Base-by-base conservation (phyloP, 352 stramenopile genomes). In the Phytophthora pisi region DNA sequence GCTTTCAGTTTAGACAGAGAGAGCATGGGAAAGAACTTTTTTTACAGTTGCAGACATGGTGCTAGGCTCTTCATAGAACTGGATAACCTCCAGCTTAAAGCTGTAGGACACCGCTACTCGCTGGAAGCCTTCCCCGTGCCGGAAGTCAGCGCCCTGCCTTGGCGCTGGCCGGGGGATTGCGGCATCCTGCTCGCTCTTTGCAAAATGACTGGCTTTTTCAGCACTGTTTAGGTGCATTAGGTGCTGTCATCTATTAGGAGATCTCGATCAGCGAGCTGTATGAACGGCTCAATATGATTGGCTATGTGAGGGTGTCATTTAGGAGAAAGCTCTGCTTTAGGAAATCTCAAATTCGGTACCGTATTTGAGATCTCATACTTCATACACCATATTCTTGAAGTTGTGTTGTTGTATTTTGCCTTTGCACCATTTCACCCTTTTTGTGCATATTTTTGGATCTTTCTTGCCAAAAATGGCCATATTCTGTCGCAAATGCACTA, bases 41-140 rank as follows among this genome's bases (percentile, higher is more conserved):
- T 45, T 45, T 18, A 58, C 49, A 16, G 26, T 63, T 4, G 16
- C n/a, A 5, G n/a, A 40, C 40, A 61, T 61, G 9, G 13, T 40
- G 13, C n/a, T 20, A 34, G 18, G 2, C n/a, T 9, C 45, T 49
- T 63, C 3, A 45, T 63, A 20, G 20, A 18, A 61, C 15, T n/a
- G 46, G 51, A 68, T n/a, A 1, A 63, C 36, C 0, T 47, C 23
- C 2, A 57, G 36, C 16, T 68, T 68, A n/a, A 46, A 36, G 6
- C 38, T 13, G 26, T 63, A 63, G 0, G 61, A 63, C n/a, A 61
- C 45, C 30, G 53, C 61, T 3, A 38, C 49, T 7, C 46, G 60
- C n/a, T 45, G 38, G 20, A 26, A 67, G 0, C 15, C 7, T 23
- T 20, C 18, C 51, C 8, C 0, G 34, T 61, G 16, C 43, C 43